Base-by-base conservation (phyloP, 2,329 filamentous ascomycete genomes). In the Fusarium continuum region DNA sequence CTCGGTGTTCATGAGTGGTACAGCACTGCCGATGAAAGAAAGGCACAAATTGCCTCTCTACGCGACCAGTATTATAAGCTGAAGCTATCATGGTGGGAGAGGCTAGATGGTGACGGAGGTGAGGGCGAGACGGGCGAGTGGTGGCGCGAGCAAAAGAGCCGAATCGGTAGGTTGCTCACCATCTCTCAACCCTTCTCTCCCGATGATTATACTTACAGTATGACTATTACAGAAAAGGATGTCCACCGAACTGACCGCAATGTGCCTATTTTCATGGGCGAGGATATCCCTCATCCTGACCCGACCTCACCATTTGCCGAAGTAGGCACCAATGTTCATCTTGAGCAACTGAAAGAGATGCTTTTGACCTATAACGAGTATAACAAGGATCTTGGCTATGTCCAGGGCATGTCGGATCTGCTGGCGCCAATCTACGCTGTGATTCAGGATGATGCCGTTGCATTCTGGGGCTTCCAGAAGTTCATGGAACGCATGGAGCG, bases 311-410 rank as follows among this genome's bases (percentile, higher is more conserved):
- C 95, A 1, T 99, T 98, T 76, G 92, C 94, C 11, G 91, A 93
- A 38, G 86, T 89, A 5, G 95, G 95, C 62, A 99, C 95, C 40
- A 99, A 99, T 71, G 93, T 97, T 6, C 95, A 99, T 76, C 85
- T 99, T 64, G 95, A 99, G 77, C 95, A 99, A 79, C 91, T 99
- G 87, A 99, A 99, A 79, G 95, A 99, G 75, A 96, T 99, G 91
- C 88, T 99, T 1, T 84, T 99, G 16, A 98, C 95, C 0, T 99
- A 99, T 77, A 98, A 99, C 74, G 95, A 99, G 78, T 96, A 96
- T 78, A 99, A 99, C 79, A 91, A 88, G 56, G 92, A 95, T 55
- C 85, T 99, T 4, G 95, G 96, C 43, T 99, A 99, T 73, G 95
- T 99, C 2, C 95, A 99, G 79, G 95, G 95, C 60, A 99, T 99